phyloP scores from a whole-genome alignment of 1,284 basidiomycete species.

The Cutaneotrichosporon arboriforme region DNA sequence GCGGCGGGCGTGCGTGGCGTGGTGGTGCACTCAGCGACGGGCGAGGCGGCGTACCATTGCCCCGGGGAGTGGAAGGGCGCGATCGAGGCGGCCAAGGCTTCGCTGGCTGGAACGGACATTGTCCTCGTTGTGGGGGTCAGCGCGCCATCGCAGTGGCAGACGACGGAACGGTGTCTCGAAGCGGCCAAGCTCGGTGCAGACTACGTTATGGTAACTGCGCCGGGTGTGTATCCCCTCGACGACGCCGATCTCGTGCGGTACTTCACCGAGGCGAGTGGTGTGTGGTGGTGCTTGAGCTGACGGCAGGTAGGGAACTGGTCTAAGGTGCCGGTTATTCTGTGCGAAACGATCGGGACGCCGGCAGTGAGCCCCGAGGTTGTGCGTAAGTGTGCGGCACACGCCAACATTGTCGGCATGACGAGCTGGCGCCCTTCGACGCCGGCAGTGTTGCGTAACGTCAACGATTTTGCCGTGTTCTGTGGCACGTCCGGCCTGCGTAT shows the following conservation, averaged over 20 bases:
- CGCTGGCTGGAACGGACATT: background rate
- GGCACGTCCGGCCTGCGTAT: background rate
- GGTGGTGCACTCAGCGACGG: background rate
- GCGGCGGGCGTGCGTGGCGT: background rate
- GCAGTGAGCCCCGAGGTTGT: background rate
- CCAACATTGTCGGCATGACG: background rate
- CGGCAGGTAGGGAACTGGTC: background rate
- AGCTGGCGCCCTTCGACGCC: background rate
- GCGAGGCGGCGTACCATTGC: background rate
- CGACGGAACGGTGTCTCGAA: background rate
- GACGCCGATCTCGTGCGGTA: background rate
- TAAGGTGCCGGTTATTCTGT: constrained; percentile 1
- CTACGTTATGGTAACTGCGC: constrained; percentile 1
- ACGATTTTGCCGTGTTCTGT: background rate
- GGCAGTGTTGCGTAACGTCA: background rate
- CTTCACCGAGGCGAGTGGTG: background rate
- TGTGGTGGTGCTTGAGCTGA: background rate
- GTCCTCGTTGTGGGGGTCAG: background rate
- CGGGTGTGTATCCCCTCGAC: background rate
- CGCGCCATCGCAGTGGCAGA: background rate
- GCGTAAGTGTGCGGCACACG: background rate
- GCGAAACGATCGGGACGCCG: background rate
- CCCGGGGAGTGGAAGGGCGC: background rate
- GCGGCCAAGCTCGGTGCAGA: background rate
- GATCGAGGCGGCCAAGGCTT: background rate